Conservation (phyloP, 192 early-diverging fungal species). For the Chytriomyces hyalinus region DNA sequence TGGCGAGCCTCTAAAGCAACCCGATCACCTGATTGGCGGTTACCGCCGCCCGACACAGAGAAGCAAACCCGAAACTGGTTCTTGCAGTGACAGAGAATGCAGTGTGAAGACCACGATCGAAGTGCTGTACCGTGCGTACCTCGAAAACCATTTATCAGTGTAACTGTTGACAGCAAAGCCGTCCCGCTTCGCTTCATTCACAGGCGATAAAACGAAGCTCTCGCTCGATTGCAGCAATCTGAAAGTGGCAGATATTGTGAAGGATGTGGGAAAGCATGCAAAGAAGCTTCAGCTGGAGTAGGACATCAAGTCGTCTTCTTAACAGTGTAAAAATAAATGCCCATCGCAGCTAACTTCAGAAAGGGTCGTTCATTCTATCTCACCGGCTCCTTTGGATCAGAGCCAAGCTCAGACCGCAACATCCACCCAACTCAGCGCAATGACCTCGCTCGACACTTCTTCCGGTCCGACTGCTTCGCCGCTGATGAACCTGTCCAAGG, state of each 20-base stretch:
- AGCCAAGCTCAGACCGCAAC: too few species aligned
- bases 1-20: too few species aligned
- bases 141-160: not conserved
- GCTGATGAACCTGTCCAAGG: too few species aligned
- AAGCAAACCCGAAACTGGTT: slow-evolving; percentile 27
- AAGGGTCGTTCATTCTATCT: too few species aligned
- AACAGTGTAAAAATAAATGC: too few species aligned
- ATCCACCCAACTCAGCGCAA: too few species aligned
- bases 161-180: not conserved
- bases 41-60: slow-evolving; percentile 28
- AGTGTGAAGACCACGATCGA: slow-evolving; percentile 25
- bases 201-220: slow-evolving; percentile 35
- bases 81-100: slow-evolving; percentile 25
- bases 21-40: too few species aligned
- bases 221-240: slow-evolving; percentile 2
- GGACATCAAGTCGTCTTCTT: slow-evolving; percentile 32
- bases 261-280: slow-evolving; percentile 31
- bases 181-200: not conserved
- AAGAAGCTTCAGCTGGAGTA: slow-evolving; percentile 36
- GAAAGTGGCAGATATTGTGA: slow-evolving; percentile 29
- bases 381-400: too few species aligned
- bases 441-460: too few species aligned
- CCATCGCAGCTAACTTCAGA: too few species aligned
- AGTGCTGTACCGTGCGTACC: slow-evolving; percentile 29
- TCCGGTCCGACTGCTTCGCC: too few species aligned